Conservation (phyloP, 768 basidiomycete genomes). For the Boletus rubescentipes region DNA sequence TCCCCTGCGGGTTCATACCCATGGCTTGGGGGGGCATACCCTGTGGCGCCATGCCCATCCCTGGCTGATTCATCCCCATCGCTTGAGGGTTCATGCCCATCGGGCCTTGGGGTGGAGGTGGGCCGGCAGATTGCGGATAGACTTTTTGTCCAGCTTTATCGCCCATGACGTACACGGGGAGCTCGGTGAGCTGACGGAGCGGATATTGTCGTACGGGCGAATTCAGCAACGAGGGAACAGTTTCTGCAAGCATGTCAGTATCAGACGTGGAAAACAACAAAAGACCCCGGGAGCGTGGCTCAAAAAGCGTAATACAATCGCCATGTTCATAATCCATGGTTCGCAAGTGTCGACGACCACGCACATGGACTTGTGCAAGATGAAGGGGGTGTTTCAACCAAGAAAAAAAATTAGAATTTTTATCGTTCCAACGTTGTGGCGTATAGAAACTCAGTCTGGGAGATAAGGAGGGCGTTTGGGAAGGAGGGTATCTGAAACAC, state of each 20-base stretch:
- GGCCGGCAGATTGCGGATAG: slow-evolving; percentile 33
- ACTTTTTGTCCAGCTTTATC: slow-evolving; percentile 74
- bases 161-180: slow-evolving; percentile 66
- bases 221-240: slow-evolving; percentile 54
- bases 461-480: slow-evolving; percentile 12
- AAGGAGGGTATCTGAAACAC: slow-evolving; percentile 23
- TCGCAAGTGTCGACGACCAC: background rate
- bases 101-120: slow-evolving; percentile 32
- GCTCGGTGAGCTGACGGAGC: slow-evolving; percentile 63
- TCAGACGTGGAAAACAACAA: slow-evolving; percentile 12
- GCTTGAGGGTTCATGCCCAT: slow-evolving; percentile 26
- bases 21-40: slow-evolving; percentile 26
- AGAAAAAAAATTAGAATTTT: background rate
- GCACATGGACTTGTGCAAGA: background rate
- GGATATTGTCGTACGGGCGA: slow-evolving; percentile 73
- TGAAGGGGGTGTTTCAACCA: background rate
- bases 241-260: slow-evolving; percentile 41
- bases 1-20: slow-evolving; percentile 24
- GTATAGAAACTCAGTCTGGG: background rate
- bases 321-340: background rate
- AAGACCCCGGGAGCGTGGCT: background rate
- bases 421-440: background rate
- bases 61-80: slow-evolving; percentile 26
- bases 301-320: background rate
- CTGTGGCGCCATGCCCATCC: slow-evolving; percentile 26